Evolutionary conservation across 768 basidiomycete genomes (phyloP).

Genomic region (Kwoniella dendrophila): DNA sequence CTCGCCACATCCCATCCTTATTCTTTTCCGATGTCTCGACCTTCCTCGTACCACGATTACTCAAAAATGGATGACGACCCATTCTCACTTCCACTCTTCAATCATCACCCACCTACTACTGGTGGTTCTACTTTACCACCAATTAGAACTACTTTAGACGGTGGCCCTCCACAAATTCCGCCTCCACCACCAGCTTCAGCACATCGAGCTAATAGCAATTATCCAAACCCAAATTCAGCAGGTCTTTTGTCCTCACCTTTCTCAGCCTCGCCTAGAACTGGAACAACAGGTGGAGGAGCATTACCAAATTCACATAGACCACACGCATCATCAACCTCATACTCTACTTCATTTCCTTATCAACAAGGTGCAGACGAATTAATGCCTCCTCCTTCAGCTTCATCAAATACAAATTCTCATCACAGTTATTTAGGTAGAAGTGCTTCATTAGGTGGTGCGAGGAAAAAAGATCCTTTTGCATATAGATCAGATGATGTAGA

Average conservation of each 20-base stretch:
- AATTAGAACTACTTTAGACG: constrained; percentile 14
- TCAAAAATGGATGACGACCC: constrained; percentile 29
- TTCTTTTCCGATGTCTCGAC: constrained; percentile 38
- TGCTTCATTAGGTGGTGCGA: constrained; percentile 45
- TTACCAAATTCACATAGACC: constrained; percentile 15
- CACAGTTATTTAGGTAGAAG: constrained; percentile 47
- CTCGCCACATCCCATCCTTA: background rate
- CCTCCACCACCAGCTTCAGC: constrained; percentile 24
- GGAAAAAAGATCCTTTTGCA: constrained; percentile 51
- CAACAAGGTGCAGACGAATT: constrained; percentile 26
- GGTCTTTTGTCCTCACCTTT: constrained; percentile 19
- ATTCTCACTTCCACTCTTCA: constrained; percentile 44
- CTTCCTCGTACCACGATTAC: constrained; percentile 45
- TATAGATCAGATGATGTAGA: constrained; percentile 54
- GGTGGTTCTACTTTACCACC: constrained; percentile 14
- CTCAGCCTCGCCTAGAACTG: constrained; percentile 18
- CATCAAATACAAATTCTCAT: constrained; percentile 31
- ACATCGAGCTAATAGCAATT: constrained; percentile 1
- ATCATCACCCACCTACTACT: constrained; percentile 20
- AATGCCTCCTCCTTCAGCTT: constrained; percentile 30
- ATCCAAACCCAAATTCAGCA: constrained; percentile 1
- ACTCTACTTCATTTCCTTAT: constrained; percentile 11
- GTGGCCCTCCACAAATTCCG: constrained; percentile 14
- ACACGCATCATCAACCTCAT: constrained; percentile 14
- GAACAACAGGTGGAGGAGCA: constrained; percentile 2